Base-by-base conservation (phyloP, 75 land plant species). In the Larix kaempferi region DNA sequence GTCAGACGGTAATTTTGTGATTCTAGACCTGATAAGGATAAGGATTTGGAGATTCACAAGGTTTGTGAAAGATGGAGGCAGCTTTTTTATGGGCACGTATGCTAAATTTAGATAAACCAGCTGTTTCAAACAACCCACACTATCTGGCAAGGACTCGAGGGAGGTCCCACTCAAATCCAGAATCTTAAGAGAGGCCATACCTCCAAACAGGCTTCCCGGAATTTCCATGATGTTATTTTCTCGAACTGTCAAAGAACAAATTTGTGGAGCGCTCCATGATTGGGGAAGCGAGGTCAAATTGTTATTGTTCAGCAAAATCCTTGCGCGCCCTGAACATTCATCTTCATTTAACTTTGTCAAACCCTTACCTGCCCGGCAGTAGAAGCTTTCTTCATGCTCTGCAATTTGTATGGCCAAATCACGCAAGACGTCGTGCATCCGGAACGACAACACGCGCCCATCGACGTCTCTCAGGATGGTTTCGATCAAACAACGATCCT, bases 351-450 rank as follows among this genome's bases (percentile, higher is more conserved):
- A 59, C 29, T 25, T 29, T 63, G 23, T 25, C 26, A 63, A 63
- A 63, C 65, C 65, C 25, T 29, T 25, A 25, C 65, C 35, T 63
- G 65, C 6, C 23, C 26, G 65, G 26, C 23, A 63, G 65, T 25
- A 63, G 3, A 12, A 63, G 26, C 23, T 63, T 14, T 63, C 65
- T 63, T 63, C 65, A 4, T 12, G 23, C 29, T 23, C 15, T 25
- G 29, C 65, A 63, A 63, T 63, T 13, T 63, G 65, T 63, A 26
- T 63, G 23, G 65, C 65, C 26, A 63, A 63, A 63, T 22, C 25
- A 12, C 26, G 25, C 4, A 63, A 8, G 33, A 29, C 33, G 26
- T 63, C 65, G 0, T 63, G 65, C 26, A 63, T 29, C 25, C 65
- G 23, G 65, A 63, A 63, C 23, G 29, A 12, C 14, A 23, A 1